Evolutionary conservation across 2,329 filamentous ascomycete genomes (phyloP).

Genomic region (Pseudogymnoascus sp.): DNA sequence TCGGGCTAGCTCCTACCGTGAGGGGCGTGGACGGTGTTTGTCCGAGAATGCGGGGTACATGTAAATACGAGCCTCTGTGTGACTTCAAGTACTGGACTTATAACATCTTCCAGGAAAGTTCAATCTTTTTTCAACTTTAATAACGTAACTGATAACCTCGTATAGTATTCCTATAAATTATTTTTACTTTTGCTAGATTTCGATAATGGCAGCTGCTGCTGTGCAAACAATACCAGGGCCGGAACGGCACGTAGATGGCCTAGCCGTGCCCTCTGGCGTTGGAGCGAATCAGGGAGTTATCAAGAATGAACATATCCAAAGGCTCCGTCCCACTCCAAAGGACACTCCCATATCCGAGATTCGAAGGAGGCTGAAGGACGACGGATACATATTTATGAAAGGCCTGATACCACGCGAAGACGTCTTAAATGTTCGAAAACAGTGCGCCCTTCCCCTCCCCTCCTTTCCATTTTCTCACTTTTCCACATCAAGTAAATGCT

Average conservation of each 20-base stretch:
- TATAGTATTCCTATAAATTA: background rate
- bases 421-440: background rate
- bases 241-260: background rate
- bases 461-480: background rate
- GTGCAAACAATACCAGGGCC: background rate
- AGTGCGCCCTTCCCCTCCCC: background rate
- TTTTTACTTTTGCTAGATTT: background rate
- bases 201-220: background rate
- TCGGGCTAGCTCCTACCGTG: constrained; percentile 1
- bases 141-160: background rate
- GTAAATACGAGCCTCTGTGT: background rate
- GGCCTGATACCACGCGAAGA: constrained; percentile 2
- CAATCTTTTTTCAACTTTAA: background rate
- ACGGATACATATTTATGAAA: background rate
- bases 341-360: constrained; percentile 1
- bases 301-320: background rate
- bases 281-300: constrained; percentile 7
- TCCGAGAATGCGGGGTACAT: background rate
- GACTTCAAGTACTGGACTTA: background rate
- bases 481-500: background rate
- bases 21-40: background rate
- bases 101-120: background rate
- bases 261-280: background rate
- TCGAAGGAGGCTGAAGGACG: background rate
- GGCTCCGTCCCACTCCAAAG: background rate